Percentiles rank a stretch among this genome's conserved stretches.
Conservation (phyloP, 202 grass and related monocot genomes). For the Setaria viridis region DNA sequence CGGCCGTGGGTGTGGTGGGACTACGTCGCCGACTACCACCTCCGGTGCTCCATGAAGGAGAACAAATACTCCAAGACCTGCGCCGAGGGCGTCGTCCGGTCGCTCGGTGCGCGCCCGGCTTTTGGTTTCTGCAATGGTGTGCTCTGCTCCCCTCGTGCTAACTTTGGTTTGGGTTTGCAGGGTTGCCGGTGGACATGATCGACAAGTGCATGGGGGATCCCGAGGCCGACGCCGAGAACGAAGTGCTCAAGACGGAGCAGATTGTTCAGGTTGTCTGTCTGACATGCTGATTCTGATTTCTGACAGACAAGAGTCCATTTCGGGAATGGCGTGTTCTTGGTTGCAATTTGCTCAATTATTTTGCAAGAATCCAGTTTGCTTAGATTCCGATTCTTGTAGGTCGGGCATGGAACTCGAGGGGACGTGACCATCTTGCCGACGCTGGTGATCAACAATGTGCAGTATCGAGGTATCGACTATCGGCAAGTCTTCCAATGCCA, state of each 20-base stretch:
- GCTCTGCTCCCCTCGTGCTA: neutral
- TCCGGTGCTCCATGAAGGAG: conserved; percentile 88
- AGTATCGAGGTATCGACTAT: conserved; percentile 64
- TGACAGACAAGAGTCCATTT: neutral
- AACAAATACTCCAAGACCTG: conserved; percentile 61
- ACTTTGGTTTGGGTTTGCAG: conserved; percentile 24
- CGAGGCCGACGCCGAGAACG: conserved; percentile 74
- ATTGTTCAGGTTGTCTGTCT: conserved; percentile 56
- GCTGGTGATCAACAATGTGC: conserved; percentile 86
- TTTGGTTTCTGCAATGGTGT: no score
- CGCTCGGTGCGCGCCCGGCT: conserved; percentile 53
- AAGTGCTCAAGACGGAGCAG: conserved; percentile 79
- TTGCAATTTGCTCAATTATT: neutral
- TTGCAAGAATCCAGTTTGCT: neutral
- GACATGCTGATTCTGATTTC: neutral
- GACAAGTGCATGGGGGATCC: conserved; percentile 82
- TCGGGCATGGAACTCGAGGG: conserved; percentile 69
- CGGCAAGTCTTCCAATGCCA: neutral
- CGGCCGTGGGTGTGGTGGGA: conserved; percentile 91
- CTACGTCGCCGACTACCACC: conserved; percentile 81
- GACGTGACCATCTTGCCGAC: conserved; percentile 94
- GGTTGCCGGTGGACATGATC: conserved; percentile 66
- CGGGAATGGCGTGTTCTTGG: neutral
- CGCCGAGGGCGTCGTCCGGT: conserved; percentile 56
- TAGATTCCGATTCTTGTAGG: conserved; percentile 36